Conservation (phyloP, 768 basidiomycete species). For the Tephrocybe sp. region DNA sequence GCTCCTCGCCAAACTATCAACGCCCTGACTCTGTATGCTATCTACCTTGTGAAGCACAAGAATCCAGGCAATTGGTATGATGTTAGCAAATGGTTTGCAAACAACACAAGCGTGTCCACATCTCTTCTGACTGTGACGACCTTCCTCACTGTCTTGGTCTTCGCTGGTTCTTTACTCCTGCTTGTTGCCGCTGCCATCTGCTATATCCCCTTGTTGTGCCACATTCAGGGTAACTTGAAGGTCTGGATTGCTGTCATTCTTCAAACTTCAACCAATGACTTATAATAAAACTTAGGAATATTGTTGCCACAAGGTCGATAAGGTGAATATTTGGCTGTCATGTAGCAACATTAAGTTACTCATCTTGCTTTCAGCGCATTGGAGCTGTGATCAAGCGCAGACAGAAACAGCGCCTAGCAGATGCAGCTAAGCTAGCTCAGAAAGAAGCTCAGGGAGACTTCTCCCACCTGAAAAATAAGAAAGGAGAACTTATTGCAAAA, state of each 20-base stretch:
- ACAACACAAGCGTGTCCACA: slow-evolving; percentile 66
- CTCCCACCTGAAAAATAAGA: slow-evolving; percentile 91
- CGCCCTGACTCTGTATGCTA: slow-evolving; percentile 92
- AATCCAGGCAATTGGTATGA: slow-evolving; percentile 58
- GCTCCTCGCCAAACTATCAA: slow-evolving; percentile 98
- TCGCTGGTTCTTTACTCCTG: slow-evolving; percentile 77
- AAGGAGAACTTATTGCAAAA: slow-evolving; percentile 77
- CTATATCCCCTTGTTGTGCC: slow-evolving; percentile 92
- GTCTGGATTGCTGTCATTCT: slow-evolving; percentile 31
- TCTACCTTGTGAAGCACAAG: slow-evolving; percentile 51
- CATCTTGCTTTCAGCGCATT: slow-evolving; percentile 68
- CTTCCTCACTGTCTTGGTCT: slow-evolving; percentile 87
- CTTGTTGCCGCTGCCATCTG: slow-evolving; percentile 81
- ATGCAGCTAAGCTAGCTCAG: slow-evolving; percentile 78
- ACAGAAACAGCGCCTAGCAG: slow-evolving; percentile 79
- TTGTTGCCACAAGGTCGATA: slow-evolving; percentile 98
- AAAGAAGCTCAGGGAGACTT: slow-evolving; percentile 91
- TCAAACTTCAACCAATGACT: background rate
- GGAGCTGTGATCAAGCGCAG: slow-evolving; percentile 89
- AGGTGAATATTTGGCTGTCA: slow-evolving; percentile 44
- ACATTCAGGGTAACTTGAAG: slow-evolving; percentile 97
- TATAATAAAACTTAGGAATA: slow-evolving; percentile 65
- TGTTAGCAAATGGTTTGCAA: slow-evolving; percentile 73
- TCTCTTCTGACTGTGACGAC: slow-evolving; percentile 86
- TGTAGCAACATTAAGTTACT: background rate